Evolutionary conservation across 1,284 basidiomycete species (phyloP).

Genomic region (Puccinia horiana): DNA sequence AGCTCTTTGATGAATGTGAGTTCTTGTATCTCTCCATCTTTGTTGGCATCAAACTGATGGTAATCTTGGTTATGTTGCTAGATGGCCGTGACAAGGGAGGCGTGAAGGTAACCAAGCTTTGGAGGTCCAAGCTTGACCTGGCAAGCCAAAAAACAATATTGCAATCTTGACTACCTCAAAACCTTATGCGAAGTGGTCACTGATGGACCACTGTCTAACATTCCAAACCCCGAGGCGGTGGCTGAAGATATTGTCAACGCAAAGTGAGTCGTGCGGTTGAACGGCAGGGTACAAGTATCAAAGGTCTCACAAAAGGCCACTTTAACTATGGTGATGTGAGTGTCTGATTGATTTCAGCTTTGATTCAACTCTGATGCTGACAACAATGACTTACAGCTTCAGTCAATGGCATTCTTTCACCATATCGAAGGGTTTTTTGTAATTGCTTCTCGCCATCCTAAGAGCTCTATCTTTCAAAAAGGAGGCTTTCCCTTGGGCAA

Average conservation of each 20-base stretch:
- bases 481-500: background rate
- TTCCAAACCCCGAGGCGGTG: background rate
- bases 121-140: background rate
- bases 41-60: background rate
- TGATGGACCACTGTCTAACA: background rate
- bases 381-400: background rate
- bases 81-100: background rate
- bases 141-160: background rate
- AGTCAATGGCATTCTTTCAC: background rate
- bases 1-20: background rate
- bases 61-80: background rate
- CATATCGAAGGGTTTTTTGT: background rate
- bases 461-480: background rate
- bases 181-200: background rate
- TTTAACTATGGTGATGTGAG: background rate
- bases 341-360: too few relatives aligned
- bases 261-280: background rate
- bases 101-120: background rate
- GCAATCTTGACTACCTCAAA: background rate
- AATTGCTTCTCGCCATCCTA: background rate
- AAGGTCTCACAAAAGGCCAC: background rate
- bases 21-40: background rate
- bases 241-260: background rate
- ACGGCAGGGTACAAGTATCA: background rate
- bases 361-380: background rate